Evolutionary conservation across 2,329 filamentous ascomycete genomes (phyloP).

Genomic region (Aspergillus uvarum): DNA sequence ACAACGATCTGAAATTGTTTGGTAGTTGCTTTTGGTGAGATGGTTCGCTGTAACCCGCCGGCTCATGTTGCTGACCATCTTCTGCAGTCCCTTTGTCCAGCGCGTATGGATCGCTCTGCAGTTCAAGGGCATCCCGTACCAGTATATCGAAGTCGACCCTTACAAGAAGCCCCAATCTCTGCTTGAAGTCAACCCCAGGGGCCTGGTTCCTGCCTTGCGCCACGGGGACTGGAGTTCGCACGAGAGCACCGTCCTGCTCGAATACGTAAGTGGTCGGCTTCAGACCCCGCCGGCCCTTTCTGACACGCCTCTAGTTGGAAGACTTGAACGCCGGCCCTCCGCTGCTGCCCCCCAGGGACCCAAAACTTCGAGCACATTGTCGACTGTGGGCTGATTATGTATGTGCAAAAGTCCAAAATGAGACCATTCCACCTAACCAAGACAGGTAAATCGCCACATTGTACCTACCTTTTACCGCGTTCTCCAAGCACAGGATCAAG

Average conservation of each 20-base stretch:
- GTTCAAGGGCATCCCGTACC: slow-evolving; percentile 72
- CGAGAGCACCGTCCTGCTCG: slow-evolving; percentile 77
- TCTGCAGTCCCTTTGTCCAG: slow-evolving; percentile 73
- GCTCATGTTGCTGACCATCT: slow-evolving; percentile 15
- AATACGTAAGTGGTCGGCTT: slow-evolving; percentile 63
- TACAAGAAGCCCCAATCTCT: slow-evolving; percentile 70
- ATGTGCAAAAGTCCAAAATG: slow-evolving; percentile 14
- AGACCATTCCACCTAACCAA: slow-evolving; percentile 12
- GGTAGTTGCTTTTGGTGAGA: slow-evolving; percentile 79
- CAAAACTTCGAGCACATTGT: slow-evolving; percentile 69
- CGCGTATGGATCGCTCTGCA: slow-evolving; percentile 88
- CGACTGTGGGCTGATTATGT: slow-evolving; percentile 81
- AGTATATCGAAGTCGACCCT: slow-evolving; percentile 83
- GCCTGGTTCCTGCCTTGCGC: slow-evolving; percentile 72
- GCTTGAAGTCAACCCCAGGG: slow-evolving; percentile 72
- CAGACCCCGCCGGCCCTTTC: background rate
- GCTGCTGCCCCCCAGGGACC: slow-evolving; percentile 63
- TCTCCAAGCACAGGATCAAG: slow-evolving; percentile 62
- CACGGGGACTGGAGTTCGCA: slow-evolving; percentile 80
- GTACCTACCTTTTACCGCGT: slow-evolving; percentile 75
- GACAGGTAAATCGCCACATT: slow-evolving; percentile 72
- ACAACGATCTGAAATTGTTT: slow-evolving; percentile 72
- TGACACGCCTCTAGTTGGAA: slow-evolving; percentile 58
- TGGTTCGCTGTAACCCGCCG: background rate
- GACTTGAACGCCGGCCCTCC: slow-evolving; percentile 63